These are phyloP conservation scores for Ceratobasidium sp. DNA, from an alignment of 1,284 basidiomycete genomes.

Conservation along the genomic window DNA sequence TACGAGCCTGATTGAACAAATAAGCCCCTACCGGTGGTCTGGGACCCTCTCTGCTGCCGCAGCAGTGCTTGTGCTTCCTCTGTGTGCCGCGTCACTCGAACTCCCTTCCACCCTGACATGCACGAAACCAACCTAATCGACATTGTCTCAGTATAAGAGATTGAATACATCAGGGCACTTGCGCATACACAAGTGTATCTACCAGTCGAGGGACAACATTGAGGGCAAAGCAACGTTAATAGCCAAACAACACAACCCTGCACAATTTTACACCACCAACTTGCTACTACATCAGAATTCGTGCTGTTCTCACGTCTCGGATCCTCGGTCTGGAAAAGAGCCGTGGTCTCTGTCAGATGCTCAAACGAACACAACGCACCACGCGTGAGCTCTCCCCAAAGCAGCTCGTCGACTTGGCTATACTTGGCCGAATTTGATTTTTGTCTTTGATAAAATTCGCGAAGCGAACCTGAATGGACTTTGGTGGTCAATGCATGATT, in stretches of 20 bases:
- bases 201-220: constrained; percentile 30
- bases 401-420: constrained; percentile 25
- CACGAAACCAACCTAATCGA: no score
- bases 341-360: constrained; percentile 20
- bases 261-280: not conserved
- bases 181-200: not conserved
- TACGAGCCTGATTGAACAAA: no score
- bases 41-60: no score
- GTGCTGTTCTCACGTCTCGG: constrained; percentile 22
- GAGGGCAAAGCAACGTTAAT: constrained; percentile 28
- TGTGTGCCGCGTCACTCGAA: no score
- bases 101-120: no score
- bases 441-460: constrained; percentile 36
- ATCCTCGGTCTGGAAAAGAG: not conserved
- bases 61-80: no score
- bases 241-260: constrained; percentile 31
- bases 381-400: constrained; percentile 32
- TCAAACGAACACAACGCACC: constrained; percentile 29
- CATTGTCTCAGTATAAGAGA: no score
- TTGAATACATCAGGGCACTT: no score
- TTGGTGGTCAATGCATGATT: not conserved
- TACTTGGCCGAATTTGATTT: constrained; percentile 28
- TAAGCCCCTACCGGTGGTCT: no score
- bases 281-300: not conserved
- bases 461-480: constrained; percentile 20